These are phyloP conservation scores for Cadophora gregata DNA, from an alignment of 2,329 filamentous ascomycete genomes.

Conservation along the genomic window DNA sequence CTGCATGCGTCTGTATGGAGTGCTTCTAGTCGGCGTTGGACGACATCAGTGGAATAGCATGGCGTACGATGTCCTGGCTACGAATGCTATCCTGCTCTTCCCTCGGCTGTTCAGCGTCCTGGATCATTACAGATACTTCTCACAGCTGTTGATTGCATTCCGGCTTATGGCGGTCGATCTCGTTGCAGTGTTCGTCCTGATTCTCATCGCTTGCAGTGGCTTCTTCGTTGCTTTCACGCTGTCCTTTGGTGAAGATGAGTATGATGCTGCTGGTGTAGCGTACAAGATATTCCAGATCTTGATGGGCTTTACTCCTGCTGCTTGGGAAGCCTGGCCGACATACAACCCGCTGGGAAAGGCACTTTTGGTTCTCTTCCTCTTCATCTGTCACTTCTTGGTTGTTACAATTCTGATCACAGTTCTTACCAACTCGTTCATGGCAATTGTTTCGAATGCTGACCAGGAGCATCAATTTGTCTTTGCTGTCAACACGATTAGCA, in stretches of 20 bases:
- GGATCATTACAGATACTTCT: conserved; percentile 96
- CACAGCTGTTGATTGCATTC: conserved; percentile 91
- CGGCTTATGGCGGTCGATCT: conserved; percentile 92
- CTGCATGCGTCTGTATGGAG: conserved; percentile 84
- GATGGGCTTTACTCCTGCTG: conserved; percentile 95
- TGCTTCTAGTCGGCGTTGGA: conserved; percentile 76
- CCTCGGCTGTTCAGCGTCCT: conserved; percentile 91
- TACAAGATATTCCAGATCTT: conserved; percentile 93
- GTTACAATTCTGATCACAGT: conserved; percentile 96
- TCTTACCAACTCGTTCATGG: conserved; percentile 96
- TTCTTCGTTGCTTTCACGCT: conserved; percentile 95
- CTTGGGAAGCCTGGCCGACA: conserved; percentile 81
- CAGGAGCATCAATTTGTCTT: conserved; percentile 94
- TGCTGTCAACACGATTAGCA: conserved; percentile 94
- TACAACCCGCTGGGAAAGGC: conserved; percentile 81
- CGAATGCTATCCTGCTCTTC: conserved; percentile 87
- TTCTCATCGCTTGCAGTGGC: conserved; percentile 87
- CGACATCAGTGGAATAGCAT: conserved; percentile 76
- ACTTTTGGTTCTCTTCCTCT: conserved; percentile 81
- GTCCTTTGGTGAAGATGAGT: conserved; percentile 72
- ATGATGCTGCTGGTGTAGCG: conserved; percentile 75
- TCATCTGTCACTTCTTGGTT: conserved; percentile 94
- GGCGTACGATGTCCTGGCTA: conserved; percentile 93
- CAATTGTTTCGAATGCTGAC: conserved; percentile 89
- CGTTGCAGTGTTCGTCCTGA: conserved; percentile 81